Evolutionary conservation across 106 monocot species (phyloP), one percentile per base, ranked within the genome.

Genomic region (Acanthochlamys bracteata): DNA sequence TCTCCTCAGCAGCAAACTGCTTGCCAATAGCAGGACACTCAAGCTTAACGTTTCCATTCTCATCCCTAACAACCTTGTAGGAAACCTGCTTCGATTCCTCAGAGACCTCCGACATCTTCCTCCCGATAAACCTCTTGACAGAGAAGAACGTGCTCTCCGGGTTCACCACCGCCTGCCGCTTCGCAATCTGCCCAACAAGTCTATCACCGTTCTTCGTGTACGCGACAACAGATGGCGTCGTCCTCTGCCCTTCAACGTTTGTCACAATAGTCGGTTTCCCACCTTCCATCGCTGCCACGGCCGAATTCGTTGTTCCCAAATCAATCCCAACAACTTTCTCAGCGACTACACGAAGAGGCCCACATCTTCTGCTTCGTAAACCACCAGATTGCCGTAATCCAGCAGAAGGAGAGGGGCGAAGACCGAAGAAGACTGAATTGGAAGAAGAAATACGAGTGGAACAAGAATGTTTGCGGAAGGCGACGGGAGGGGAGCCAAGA

Each of bases 111-210:
- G 59, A 24, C 93, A 89, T 89, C 84, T 94, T 94, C 68, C 93
- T 57, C 66, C 93, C 93, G 15, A 94, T 86, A 63, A 94, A 86
- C 39, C 93, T 62, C 84, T 94, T 94, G 19, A 89, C 93, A 7
- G 89, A 94, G 73, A 89, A 89, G 75, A 94, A 89, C 2, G 93
- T 94, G 66, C 89, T 94, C 83, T 94, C 93, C 4, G 93, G 93
- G 67, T 94, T 94, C 51, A 89, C 89, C 43, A 94, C 93, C 8
- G 93, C 89, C 77, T 94, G 93, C 66, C 93, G 66, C 81, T 94
- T 94, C 15, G 93, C 93, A 40, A 94, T 94, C 77, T 89, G 89
- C 46, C 93, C 93, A 0, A 94, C 93, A 22, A 94, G 73, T 46
- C 89, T 72, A 69, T 94, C 93, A 4, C 89, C 89, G 70, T 60